These are phyloP conservation scores for Amniculicola lignicola DNA, from an alignment of 495 filamentous ascomycete genomes.

Conservation along the genomic window DNA sequence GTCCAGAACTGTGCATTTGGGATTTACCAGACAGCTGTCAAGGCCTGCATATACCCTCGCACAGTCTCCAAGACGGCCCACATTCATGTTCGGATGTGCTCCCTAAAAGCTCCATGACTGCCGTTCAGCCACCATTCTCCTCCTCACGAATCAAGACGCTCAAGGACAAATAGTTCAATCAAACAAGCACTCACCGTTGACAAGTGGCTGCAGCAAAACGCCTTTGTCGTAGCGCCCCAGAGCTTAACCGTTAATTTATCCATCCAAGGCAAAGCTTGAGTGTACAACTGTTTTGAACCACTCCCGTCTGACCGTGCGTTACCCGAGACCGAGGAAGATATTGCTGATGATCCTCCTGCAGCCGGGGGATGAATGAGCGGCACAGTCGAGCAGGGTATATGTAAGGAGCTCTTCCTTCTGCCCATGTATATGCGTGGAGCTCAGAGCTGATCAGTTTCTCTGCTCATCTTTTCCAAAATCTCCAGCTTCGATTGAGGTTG, in stretches of 20 bases:
- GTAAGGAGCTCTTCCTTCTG: constrained; percentile 11
- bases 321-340: constrained; percentile 23
- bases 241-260: constrained; percentile 29
- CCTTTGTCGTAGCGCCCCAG: neutral
- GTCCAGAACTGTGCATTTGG: neutral
- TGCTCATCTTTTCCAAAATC: neutral
- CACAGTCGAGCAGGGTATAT: neutral
- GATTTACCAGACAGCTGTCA: too few species aligned
- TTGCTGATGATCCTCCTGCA: neutral
- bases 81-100: too few species aligned
- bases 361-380: neutral
- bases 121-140: neutral
- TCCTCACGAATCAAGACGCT: neutral
- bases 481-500: neutral
- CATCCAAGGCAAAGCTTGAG: constrained; percentile 3
- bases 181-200: neutral
- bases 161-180: neutral
- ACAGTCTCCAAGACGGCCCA: neutral
- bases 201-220: neutral
- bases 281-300: neutral
- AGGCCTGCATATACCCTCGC: neutral
- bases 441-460: neutral
- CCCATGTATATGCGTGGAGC: neutral
- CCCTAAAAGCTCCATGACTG: too few species aligned
- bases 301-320: constrained; percentile 5